Evolutionary conservation across 2,329 filamentous ascomycete genomes (phyloP), one percentile per base, ranked within the genome.

Genomic region (Colletotrichum siamense): DNA sequence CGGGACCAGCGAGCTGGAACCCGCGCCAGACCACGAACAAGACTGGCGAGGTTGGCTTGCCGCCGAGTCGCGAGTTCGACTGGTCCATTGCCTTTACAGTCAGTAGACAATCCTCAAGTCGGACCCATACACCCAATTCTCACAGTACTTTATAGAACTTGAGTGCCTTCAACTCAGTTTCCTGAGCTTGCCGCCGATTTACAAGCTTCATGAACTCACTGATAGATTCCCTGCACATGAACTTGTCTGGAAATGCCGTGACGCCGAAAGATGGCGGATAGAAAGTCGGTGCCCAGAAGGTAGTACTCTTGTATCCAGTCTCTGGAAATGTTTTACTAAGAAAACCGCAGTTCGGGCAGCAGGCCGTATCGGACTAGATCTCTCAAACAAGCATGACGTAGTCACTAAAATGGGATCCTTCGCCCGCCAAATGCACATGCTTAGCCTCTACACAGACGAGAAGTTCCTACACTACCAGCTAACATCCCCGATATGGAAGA

Each of bases 271-370:
- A 15, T 64, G 30, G 61, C 30, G 22, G 39, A 0, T 32, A 1
- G 16, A 34, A 15, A 22, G 30, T 9, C 61, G 32, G 9, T 64
- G 30, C 13, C 30, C 30, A 8, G 18, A 22, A 64, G 61, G 61
- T 64, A 15, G 32, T 3, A 5, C 30, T 5, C 2, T 24, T 2
- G 2, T 15, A 5, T 1, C n/a, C 13, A 22, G 9, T 4, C 5
- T 39, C 15, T 1, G 5, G 0, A 5, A n/a, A 16, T 1, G 1
- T 8, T 22, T 0, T 63, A 2, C 59, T 24, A 24, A 64, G 32
- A n/a, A 36, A 4, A 9, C 13, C 7, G 16, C 9, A 62, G 26
- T 62, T 7, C 30, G 24, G 0, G 57, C 16, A 26, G 9, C 57
- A 18, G 61, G 61, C 16, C 18, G 8, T 4, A 22, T 36, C 32